A percentile compares a stretch with the other conserved stretches of the same genome.
Evolutionary conservation across 2,329 filamentous ascomycete species (phyloP).

Genomic region (Cladophialophora chaetospira): DNA sequence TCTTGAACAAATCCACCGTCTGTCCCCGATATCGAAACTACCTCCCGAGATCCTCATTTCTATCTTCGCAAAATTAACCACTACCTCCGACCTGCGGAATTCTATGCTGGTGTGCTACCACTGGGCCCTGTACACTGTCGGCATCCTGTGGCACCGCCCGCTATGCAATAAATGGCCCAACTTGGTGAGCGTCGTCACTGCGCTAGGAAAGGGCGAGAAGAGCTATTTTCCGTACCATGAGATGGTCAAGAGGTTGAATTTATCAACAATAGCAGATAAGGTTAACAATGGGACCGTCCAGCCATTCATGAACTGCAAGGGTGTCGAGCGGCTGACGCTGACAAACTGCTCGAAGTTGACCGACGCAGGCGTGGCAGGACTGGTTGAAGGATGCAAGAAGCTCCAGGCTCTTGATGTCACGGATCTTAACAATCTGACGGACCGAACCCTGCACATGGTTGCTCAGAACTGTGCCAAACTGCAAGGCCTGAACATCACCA

Average conservation of each 20-base stretch:
- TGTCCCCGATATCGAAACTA: slow-evolving; percentile 78
- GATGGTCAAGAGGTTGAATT: slow-evolving; percentile 87
- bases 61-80: slow-evolving; percentile 82
- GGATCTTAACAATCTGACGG: slow-evolving; percentile 75
- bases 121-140: slow-evolving; percentile 91
- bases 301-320: slow-evolving; percentile 80
- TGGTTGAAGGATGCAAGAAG: slow-evolving; percentile 76
- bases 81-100: slow-evolving; percentile 74
- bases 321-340: slow-evolving; percentile 87
- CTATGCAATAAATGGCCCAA: slow-evolving; percentile 85
- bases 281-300: slow-evolving; percentile 88
- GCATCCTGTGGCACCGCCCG: slow-evolving; percentile 91
- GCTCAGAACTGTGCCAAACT: slow-evolving; percentile 80
- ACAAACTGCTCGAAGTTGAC: slow-evolving; percentile 86
- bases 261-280: slow-evolving; percentile 73
- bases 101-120: slow-evolving; percentile 93
- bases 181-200: slow-evolving; percentile 76
- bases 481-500: slow-evolving; percentile 90
- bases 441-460: slow-evolving; percentile 74
- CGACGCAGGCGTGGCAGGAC: slow-evolving; percentile 76
- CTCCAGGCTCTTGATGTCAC: slow-evolving; percentile 90
- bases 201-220: slow-evolving; percentile 65
- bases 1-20: slow-evolving; percentile 61
- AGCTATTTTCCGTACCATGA: slow-evolving; percentile 81
- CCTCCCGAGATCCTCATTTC: slow-evolving; percentile 94